phyloP scores from a whole-genome alignment of 2,329 filamentous ascomycete species.

The Trichophyton simii region DNA sequence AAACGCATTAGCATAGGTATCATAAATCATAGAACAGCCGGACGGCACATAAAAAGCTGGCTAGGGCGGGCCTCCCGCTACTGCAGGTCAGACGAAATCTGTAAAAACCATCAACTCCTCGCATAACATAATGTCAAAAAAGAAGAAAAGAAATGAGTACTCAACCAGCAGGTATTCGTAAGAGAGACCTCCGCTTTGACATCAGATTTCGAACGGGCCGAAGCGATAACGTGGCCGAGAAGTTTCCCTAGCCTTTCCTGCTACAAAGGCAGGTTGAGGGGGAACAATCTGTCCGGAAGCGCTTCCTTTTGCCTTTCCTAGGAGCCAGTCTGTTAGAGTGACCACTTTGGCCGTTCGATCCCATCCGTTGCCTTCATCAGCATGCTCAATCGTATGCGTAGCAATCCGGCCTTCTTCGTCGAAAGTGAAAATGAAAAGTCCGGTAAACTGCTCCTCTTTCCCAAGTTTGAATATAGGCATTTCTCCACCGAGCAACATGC shows the following conservation, averaged over 20 bases:
- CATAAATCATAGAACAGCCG: neutral
- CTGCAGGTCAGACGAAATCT: neutral
- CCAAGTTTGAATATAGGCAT: slow-evolving; percentile 39
- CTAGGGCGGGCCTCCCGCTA: neutral
- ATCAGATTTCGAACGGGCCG: neutral
- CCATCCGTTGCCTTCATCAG: slow-evolving; percentile 70
- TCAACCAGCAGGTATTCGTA: neutral
- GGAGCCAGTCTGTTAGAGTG: slow-evolving; percentile 83
- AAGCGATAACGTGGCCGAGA: neutral
- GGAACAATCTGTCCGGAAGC: slow-evolving; percentile 19
- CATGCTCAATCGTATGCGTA: slow-evolving; percentile 88
- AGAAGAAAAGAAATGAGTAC: neutral
- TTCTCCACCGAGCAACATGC: slow-evolving; percentile 41
- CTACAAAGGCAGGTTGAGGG: slow-evolving; percentile 5
- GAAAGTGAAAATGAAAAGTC: slow-evolving; percentile 92
- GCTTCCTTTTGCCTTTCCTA: slow-evolving; percentile 59
- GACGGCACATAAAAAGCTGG: neutral
- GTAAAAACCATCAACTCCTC: neutral
- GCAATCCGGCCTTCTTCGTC: slow-evolving; percentile 72
- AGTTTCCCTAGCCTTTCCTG: neutral
- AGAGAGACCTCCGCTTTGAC: neutral
- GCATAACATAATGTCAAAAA: neutral
- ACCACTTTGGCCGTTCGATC: slow-evolving; percentile 78
- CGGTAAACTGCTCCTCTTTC: slow-evolving; percentile 66
- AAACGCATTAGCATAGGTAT: slow-evolving; percentile 1